Evolutionary conservation across 2,329 filamentous ascomycete genomes (phyloP).

Genomic region (Endoconidiophora laricicola): DNA sequence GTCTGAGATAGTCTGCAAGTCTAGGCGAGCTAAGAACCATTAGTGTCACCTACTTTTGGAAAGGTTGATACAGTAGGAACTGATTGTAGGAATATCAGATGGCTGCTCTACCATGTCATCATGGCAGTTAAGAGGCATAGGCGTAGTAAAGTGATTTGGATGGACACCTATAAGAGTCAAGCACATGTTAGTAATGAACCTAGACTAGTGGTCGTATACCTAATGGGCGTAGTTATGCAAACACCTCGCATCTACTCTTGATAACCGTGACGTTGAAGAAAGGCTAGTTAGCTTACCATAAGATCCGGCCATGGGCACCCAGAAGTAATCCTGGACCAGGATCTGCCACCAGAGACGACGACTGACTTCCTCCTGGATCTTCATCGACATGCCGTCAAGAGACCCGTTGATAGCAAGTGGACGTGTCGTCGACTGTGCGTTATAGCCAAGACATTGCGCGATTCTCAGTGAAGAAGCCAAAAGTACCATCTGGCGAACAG

Average conservation of each 20-base stretch:
- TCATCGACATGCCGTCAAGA: background rate
- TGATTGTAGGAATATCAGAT: slow-evolving; percentile 10
- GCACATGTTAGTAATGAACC: background rate
- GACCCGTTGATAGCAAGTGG: background rate
- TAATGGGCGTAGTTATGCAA: too few relatives aligned
- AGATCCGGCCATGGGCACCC: slow-evolving; percentile 12
- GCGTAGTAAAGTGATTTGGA: slow-evolving; percentile 11
- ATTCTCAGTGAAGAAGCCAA: slow-evolving; percentile 8
- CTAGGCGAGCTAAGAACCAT: too few relatives aligned
- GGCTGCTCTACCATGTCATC: slow-evolving; percentile 10
- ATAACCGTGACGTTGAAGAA: too few relatives aligned
- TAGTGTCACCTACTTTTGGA: slow-evolving; percentile 8
- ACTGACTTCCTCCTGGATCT: slow-evolving; percentile 6
- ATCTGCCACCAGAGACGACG: slow-evolving; percentile 13
- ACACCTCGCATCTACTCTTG: too few relatives aligned
- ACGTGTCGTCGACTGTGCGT: background rate
- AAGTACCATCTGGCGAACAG: slow-evolving; percentile 12
- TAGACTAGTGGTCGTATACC: background rate
- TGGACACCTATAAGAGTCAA: slow-evolving; percentile 3
- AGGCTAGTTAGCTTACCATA: slow-evolving; percentile 3
- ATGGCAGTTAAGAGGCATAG: slow-evolving; percentile 11
- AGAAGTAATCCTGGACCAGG: slow-evolving; percentile 11
- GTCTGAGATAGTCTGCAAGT: background rate
- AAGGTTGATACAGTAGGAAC: slow-evolving; percentile 11
- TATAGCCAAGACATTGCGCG: slow-evolving; percentile 9